Evolutionary conservation across 805 yeast species (phyloP), one percentile per base, ranked within the genome.

Genomic region (Dipodascus geniculatus): DNA sequence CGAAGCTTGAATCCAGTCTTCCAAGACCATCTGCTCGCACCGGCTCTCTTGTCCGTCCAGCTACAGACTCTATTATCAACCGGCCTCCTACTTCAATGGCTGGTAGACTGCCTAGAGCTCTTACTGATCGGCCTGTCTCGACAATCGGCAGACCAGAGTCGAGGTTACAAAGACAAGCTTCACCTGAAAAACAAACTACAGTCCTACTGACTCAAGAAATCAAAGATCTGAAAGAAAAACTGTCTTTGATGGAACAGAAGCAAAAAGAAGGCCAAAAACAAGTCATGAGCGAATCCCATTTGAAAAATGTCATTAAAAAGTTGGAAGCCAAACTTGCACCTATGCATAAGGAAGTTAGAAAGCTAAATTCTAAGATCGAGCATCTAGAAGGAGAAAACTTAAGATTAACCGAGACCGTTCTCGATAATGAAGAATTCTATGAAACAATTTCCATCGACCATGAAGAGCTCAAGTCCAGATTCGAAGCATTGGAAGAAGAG

Each of bases 391-490:
- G 51, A 22, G 58, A 54, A 49, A 58, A 60, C 54, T 42, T 20
- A 49, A 53, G 28, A 42, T 42, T 54, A 22, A 50, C 59, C 31
- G 59, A 62, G 48, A 53, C 57, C 38, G 56, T 57, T 28, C n/a
- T 20, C 19, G 42, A 56, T 50, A 55, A 61, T 53, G 60, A 62
- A 11, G 69, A 66, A 19, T 62, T 59, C 9, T 49, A 65, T 19
- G 73, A 69, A 53, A 55, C 67, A 23, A 63, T 66, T 2, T 57
- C 62, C 6, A 58, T 70, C 1, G 74, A 70, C 49, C 55, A 57
- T 42, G 72, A 70, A 54, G 20, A n/a, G 6, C 19, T 38, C 4
- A 38, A 38, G 14, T 6, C 6, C 17, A 38, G 44, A 17, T 38
- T n/a, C 19, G 44, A 17, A n/a, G 44, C 17, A 38, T 11, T 38